Base-by-base conservation (phyloP, 768 basidiomycete genomes). In the Lepiota venenata region DNA sequence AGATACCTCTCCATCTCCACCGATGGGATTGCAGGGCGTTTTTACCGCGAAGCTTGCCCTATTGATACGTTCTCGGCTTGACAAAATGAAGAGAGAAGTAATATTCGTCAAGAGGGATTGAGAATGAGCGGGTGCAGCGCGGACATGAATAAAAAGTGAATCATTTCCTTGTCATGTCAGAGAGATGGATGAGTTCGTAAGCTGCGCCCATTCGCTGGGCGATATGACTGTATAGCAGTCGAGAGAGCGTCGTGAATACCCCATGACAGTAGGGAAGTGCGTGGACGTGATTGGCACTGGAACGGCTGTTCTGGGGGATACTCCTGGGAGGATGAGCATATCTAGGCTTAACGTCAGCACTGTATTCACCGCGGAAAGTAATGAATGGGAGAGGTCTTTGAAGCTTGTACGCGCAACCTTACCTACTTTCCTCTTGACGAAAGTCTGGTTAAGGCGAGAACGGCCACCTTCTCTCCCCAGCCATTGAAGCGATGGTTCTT, bases 311-410 rank as follows among this genome's bases (percentile, higher is more conserved):
- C 53, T 55, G 27, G 46, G 53, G 18, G 14, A 35, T 21, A n/a
- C 39, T 41, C 45, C 45, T 55, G 41, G 38, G 53, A 46, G 29
- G 8, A 29, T 36, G 35, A 48, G 53, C 32, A 35, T 46, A 54
- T 12, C 45, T 54, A 47, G 52, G 44, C 45, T 47, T 47, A 45
- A 47, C 53, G 53, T 40, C 46, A 48, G 21, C 29, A 25, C n/a
- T 14, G 29, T 20, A 38, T 55, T 42, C 27, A 55, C 46, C 53
- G 47, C 53, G 47, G 53, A 42, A 21, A 41, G 16, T 32, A 32
- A 32, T 32, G 32, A 47, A 5, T 38, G 16, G 18, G 14, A 25
- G 37, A 29, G 42, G 22, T 46, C 52, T 35, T 25, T 3, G 29
- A 16, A 20, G 20, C 27, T 36, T 36, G 35, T 45, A 47, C 32